Evolutionary conservation across 2,329 filamentous ascomycete species (phyloP).

Genomic region (Lachnellula willkommii): DNA sequence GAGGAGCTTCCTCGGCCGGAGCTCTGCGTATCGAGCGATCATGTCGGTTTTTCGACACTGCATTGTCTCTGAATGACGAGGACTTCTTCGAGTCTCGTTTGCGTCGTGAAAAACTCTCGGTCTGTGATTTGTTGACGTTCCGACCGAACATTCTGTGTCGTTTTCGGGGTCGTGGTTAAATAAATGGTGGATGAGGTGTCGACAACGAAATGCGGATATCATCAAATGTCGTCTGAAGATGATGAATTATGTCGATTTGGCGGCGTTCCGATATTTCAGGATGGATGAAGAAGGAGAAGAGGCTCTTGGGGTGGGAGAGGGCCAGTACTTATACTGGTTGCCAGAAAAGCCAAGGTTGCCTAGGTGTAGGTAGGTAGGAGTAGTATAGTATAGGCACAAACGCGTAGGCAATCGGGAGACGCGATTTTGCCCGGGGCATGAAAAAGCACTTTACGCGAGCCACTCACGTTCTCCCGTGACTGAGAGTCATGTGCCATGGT

Average conservation of each 20-base stretch:
- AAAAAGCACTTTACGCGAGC: constrained; percentile 11
- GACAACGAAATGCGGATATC: constrained; percentile 4
- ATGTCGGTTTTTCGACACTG: constrained; percentile 31
- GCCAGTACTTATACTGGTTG: constrained; percentile 15
- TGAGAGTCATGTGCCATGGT: constrained; percentile 13
- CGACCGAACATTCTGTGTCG: constrained; percentile 26
- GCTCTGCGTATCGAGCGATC: constrained; percentile 25
- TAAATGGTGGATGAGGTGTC: constrained; percentile 4
- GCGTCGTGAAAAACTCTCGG: constrained; percentile 30
- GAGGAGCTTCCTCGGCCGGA: constrained; percentile 24
- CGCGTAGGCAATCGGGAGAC: constrained; percentile 14
- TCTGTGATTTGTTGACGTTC: constrained; percentile 27
- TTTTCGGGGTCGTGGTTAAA: background rate
- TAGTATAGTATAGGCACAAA: constrained; percentile 3
- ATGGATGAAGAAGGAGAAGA: constrained; percentile 8
- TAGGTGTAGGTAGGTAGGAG: constrained; percentile 1
- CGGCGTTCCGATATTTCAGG: constrained; percentile 1
- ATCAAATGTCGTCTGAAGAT: constrained; percentile 8
- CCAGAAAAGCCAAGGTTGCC: constrained; percentile 8
- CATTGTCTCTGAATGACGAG: constrained; percentile 32
- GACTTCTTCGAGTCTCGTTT: constrained; percentile 23
- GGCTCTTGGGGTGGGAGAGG: constrained; percentile 1
- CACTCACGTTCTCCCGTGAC: constrained; percentile 14
- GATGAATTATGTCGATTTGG: constrained; percentile 3
- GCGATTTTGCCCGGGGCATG: constrained; percentile 3